Conservation (phyloP, 257 asterid species). For the Mentha longifolia region DNA sequence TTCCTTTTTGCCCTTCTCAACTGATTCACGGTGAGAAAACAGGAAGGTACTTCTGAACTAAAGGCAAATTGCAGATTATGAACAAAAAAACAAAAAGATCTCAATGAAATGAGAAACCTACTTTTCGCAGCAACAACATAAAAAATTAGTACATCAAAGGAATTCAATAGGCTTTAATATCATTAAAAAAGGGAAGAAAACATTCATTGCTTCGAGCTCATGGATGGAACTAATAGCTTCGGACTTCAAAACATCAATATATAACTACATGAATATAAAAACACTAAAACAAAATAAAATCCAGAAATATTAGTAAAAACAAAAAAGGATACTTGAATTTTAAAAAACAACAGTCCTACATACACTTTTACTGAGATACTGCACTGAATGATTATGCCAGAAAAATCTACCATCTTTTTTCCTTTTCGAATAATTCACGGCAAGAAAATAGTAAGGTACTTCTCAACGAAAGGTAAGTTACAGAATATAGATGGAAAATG, state of each 20-base stretch:
- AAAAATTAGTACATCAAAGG: background rate
- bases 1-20: background rate
- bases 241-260: background rate
- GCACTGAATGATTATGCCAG: background rate
- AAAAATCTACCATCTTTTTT: background rate
- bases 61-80: background rate
- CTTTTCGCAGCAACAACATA: background rate
- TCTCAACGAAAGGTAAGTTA: no score
- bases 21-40: background rate
- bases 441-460: no score
- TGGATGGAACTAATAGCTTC: background rate
- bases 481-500: no score
- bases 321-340: no score
- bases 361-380: background rate
- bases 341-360: no score
- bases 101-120: background rate
- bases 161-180: background rate
- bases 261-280: background rate
- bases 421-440: no score
- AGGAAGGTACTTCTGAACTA: background rate
- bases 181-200: background rate
- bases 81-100: background rate
- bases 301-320: no score
- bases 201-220: background rate
- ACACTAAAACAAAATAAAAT: no score